Evolutionary conservation across 2,329 filamentous ascomycete species (phyloP).

Genomic region (Beauveria caledonica): DNA sequence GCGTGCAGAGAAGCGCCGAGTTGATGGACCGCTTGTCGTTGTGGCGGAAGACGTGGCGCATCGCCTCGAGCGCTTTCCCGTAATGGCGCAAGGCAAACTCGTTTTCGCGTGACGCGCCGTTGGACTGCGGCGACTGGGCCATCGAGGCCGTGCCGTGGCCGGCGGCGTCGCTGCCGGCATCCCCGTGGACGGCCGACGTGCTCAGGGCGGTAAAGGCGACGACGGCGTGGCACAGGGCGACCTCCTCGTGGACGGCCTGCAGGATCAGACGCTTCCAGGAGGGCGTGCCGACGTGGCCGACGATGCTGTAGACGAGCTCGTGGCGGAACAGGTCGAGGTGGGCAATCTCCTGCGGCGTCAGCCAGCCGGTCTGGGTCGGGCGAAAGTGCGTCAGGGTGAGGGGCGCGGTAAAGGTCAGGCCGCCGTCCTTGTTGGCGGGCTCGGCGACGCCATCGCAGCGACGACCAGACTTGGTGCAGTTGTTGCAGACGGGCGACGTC

Average conservation of each 20-base stretch:
- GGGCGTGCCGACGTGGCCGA: constrained; percentile 9
- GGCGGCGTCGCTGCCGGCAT: not conserved
- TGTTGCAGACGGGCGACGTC: constrained; percentile 13
- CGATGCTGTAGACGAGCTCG: constrained; percentile 15
- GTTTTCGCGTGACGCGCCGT: not conserved
- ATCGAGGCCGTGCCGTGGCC: not conserved
- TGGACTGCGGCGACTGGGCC: not conserved
- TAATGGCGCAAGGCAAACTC: constrained; percentile 13
- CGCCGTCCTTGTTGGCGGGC: constrained; percentile 5
- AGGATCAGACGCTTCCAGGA: constrained; percentile 13
- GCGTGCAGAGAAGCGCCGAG: constrained; percentile 12
- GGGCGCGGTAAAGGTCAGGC: constrained; percentile 16
- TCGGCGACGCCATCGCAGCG: constrained; percentile 14
- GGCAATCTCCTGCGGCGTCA: not conserved
- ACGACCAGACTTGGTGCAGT: constrained; percentile 14
- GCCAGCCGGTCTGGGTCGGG: constrained; percentile 11
- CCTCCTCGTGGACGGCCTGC: constrained; percentile 13
- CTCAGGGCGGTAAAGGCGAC: constrained; percentile 13
- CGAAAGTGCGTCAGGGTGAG: constrained; percentile 15
- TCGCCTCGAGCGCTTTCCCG: constrained; percentile 7
- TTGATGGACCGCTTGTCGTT: constrained; percentile 10
- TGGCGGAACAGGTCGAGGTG: constrained; percentile 13
- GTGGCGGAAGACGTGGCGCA: constrained; percentile 9
- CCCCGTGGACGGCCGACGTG: not conserved
- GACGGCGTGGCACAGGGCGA: constrained; percentile 11